A percentile compares a stretch with the other conserved stretches of the same genome.
Evolutionary conservation across 345 rosid genomes (phyloP).

Genomic region (Euclidium syriacum): DNA sequence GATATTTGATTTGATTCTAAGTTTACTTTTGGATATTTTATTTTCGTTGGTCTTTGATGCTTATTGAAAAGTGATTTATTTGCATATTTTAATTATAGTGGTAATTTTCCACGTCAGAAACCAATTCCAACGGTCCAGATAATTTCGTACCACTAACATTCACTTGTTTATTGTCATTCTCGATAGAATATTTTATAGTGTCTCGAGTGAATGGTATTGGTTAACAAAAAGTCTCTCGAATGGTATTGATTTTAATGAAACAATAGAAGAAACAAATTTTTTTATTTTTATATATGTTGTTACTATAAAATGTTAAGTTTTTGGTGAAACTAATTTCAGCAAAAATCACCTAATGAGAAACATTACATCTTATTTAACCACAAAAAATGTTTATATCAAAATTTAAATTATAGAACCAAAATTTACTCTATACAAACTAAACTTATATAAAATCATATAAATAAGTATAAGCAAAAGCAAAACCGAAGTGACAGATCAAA

Average conservation of each 20-base stretch:
- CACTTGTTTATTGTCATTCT: background rate
- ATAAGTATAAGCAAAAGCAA: background rate
- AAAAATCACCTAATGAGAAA: background rate
- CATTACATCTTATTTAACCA: background rate
- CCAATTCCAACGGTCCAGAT: slow-evolving; percentile 13
- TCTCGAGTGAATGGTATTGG: background rate
- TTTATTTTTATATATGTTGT: background rate
- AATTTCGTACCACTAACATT: background rate
- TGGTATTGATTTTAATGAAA: background rate
- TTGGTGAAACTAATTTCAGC: background rate
- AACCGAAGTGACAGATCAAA: background rate
- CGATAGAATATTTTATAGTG: background rate
- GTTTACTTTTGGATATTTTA: background rate
- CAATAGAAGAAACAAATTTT: background rate
- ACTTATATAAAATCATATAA: background rate
- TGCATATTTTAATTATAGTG: slow-evolving; percentile 16
- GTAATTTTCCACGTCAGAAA: slow-evolving; percentile 9
- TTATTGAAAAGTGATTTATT: background rate
- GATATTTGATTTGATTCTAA: background rate
- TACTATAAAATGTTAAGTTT: background rate
- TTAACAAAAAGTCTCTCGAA: background rate
- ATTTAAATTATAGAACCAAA: background rate
- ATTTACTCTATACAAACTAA: background rate
- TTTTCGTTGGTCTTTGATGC: slow-evolving; percentile 2
- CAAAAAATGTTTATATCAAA: background rate